These are phyloP conservation scores for Wallacemonas sp. DNA, from an alignment of 208 protist genomes.

Conservation along the genomic window DNA sequence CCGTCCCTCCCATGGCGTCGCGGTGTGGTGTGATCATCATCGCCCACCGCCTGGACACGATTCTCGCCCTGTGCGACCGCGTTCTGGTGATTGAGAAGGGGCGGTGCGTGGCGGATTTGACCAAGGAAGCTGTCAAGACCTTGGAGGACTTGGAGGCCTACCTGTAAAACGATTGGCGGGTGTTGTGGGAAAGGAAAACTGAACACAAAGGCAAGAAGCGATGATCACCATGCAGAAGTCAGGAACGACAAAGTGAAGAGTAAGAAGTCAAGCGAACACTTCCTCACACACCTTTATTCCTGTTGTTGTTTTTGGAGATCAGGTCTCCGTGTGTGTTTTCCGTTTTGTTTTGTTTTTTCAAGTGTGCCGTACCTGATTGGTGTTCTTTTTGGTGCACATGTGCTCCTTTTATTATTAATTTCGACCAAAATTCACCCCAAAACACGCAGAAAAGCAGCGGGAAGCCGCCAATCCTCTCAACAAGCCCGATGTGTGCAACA, in stretches of 20 bases:
- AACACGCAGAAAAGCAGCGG: too few relatives aligned
- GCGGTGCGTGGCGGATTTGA: conserved; percentile 44
- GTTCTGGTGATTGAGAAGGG: conserved; percentile 85
- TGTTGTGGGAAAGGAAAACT: background rate
- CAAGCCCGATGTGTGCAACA: too few relatives aligned
- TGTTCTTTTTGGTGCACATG: too few relatives aligned
- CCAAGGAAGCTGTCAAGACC: conserved; percentile 39
- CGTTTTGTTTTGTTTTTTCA: background rate
- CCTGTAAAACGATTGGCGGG: conserved; percentile 19
- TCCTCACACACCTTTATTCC: background rate
- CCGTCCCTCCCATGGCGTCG: conserved; percentile 18
- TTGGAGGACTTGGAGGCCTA: conserved; percentile 60
- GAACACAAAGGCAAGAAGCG: background rate
- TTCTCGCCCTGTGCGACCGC: conserved; percentile 89
- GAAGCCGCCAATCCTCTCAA: too few relatives aligned
- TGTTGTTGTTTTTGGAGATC: background rate
- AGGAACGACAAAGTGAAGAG: too few relatives aligned
- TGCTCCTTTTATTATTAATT: too few relatives aligned
- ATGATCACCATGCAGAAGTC: background rate
- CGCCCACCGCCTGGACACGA: conserved; percentile 96
- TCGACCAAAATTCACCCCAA: too few relatives aligned
- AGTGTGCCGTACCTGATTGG: too few relatives aligned
- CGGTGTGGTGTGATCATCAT: conserved; percentile 95
- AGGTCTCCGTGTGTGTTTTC: background rate
- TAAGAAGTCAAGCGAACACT: too few relatives aligned